Evolutionary conservation across 2,329 filamentous ascomycete species (phyloP).

Genomic region (Gliomastix tumulicola): DNA sequence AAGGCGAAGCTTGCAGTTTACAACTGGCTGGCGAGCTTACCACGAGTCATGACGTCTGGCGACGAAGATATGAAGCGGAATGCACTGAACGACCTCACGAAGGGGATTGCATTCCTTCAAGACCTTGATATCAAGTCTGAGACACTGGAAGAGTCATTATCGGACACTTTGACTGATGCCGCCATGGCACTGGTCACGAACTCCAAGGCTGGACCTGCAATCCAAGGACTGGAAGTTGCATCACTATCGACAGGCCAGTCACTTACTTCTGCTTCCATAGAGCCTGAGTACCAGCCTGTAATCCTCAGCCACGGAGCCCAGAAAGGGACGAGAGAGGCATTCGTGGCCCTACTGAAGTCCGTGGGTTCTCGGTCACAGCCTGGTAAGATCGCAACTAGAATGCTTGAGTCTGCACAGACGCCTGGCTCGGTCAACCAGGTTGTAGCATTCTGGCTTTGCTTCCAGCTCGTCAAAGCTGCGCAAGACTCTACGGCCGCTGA

Average conservation of each 20-base stretch:
- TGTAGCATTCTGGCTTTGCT: slow-evolving; percentile 73
- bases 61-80: slow-evolving; percentile 73
- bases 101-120: slow-evolving; percentile 60
- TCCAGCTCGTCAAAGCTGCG: slow-evolving; percentile 60
- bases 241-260: no score
- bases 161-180: slow-evolving; percentile 67
- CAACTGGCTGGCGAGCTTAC: slow-evolving; percentile 74
- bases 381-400: slow-evolving; percentile 53
- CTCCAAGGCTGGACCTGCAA: background rate
- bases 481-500: slow-evolving; percentile 44
- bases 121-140: slow-evolving; percentile 57
- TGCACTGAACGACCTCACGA: slow-evolving; percentile 69
- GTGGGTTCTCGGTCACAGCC: slow-evolving; percentile 52
- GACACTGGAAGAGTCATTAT: slow-evolving; percentile 60
- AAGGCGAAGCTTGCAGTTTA: slow-evolving; percentile 65
- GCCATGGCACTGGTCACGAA: slow-evolving; percentile 36
- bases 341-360: slow-evolving; percentile 50
- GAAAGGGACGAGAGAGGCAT: slow-evolving; percentile 47
- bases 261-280: background rate
- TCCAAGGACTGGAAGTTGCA: background rate
- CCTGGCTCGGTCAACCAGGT: slow-evolving; percentile 52
- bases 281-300: slow-evolving; percentile 54
- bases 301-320: slow-evolving; percentile 61
- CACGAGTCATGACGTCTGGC: slow-evolving; percentile 74
- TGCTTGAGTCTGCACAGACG: slow-evolving; percentile 57